Conservation (phyloP, 2,329 filamentous ascomycete species). For the Botrytis sinoallii region DNA sequence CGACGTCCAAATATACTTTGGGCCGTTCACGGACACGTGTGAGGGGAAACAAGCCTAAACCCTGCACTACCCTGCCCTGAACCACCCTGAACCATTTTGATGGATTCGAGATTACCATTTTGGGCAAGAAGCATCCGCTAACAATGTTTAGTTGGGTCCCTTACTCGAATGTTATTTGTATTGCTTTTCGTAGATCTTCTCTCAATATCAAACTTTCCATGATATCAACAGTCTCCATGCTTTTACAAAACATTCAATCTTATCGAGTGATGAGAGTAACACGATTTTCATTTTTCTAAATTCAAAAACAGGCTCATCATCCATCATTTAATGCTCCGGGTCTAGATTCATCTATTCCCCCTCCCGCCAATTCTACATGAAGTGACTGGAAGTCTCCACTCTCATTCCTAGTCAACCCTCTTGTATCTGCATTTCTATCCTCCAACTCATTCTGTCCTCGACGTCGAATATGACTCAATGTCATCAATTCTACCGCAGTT, state of each 20-base stretch:
- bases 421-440: slow-evolving; percentile 12
- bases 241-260: not conserved
- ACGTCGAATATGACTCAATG: not conserved
- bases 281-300: not conserved
- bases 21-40: not conserved
- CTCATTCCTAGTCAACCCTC: slow-evolving; percentile 2
- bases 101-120: not conserved
- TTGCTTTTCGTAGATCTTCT: not conserved
- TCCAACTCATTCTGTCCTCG: not conserved
- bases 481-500: not conserved
- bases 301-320: not conserved
- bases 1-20: not conserved
- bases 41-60: not conserved
- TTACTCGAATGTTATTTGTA: not conserved
- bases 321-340: not conserved
- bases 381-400: slow-evolving; percentile 5
- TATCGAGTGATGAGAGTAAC: not conserved
- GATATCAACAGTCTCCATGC: not conserved
- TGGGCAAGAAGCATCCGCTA: not conserved
- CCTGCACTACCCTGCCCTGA: not conserved
- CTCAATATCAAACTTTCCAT: not conserved
- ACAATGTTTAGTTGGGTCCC: not conserved
- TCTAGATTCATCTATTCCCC: not conserved
- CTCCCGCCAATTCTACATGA: not conserved
- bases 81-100: not conserved